Base-by-base conservation (phyloP, 257 asterid genomes). In the Schizonepeta tenuifolia region DNA sequence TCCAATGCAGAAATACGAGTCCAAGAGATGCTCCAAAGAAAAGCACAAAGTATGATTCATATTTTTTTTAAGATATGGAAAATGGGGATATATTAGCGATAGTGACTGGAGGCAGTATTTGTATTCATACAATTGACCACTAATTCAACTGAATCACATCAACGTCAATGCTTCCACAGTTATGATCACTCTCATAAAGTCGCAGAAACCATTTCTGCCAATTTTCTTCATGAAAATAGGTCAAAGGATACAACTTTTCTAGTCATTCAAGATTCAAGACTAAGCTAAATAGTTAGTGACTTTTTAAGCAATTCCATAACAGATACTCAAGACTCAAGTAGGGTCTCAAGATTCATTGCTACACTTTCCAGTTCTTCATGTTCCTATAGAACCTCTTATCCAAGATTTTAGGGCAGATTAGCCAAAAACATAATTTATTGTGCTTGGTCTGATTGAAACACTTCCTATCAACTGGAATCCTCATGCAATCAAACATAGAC, bases 101-200 rank as follows among this genome's bases (percentile, higher is more conserved):
- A 24, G 41, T 10, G 53, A 26, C 0, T 7, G 40, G 26, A 43
- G 11, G 60, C 28, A 15, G 58, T 7, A 57, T 58, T 59, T 22
- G 28, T 10, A 12, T 41, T 51, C 14, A 43, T 24, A 40, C 38
- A 40, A 38, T 33, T 24, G 60, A 13, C 5, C 24, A 28, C 65
- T 22, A 12, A 26, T 47, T 63, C 47, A 18, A 46, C 43, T 9
- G 21, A 14, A 49, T 51, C 35, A 54, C 51, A 14, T 38, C 58
- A 20, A 35, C 8, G 36, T n/a, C 77, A 65, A 38, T 46, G 21
- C 67, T 38, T 63, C 24, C 71, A 58, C 24, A 72, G 35, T 50
- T 31, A 67, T 11, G 9, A 26, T 66, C 51, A 21, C 63, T 60
- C 43, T 71, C 70, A 21, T 18, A 59, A 22, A 9, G 18, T 56